These are phyloP conservation scores for Russula emetica DNA, from an alignment of 768 basidiomycete species.

Conservation along the genomic window DNA sequence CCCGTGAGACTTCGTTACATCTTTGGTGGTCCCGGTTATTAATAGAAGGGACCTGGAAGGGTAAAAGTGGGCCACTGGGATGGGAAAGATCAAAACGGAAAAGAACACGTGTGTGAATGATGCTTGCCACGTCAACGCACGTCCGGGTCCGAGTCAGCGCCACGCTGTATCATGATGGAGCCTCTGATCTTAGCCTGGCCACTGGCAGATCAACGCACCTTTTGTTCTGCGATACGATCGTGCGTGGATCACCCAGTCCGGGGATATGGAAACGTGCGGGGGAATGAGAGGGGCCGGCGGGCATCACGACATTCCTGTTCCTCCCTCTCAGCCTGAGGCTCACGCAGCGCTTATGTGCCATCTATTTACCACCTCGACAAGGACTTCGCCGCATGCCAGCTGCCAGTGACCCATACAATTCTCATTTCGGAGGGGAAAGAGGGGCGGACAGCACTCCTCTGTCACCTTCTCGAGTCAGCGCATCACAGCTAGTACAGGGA, in stretches of 20 bases:
- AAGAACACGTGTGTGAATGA: too few species aligned
- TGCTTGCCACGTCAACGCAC: too few species aligned
- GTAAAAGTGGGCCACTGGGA: too few species aligned
- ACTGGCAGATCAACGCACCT: too few species aligned
- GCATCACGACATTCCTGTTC: not conserved
- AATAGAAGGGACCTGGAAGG: not conserved
- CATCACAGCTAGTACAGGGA: not conserved
- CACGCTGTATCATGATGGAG: too few species aligned
- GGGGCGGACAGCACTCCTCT: not conserved
- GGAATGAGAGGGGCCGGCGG: not conserved
- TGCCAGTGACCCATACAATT: not conserved
- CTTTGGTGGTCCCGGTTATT: not conserved
- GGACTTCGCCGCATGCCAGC: not conserved
- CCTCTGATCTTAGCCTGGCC: too few species aligned
- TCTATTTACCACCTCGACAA: too few species aligned
- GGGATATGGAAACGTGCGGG: not conserved
- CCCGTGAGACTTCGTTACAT: not conserved
- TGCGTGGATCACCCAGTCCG: not conserved
- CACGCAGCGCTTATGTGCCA: too few species aligned
- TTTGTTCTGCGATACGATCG: too few species aligned
- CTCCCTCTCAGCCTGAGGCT: too few species aligned
- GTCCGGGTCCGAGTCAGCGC: too few species aligned
- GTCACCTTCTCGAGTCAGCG: not conserved
- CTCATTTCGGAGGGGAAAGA: not conserved
- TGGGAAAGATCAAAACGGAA: too few species aligned